phyloP scores from a whole-genome alignment of 2,329 filamentous ascomycete genomes.

The Pezizomycotina sp. region DNA sequence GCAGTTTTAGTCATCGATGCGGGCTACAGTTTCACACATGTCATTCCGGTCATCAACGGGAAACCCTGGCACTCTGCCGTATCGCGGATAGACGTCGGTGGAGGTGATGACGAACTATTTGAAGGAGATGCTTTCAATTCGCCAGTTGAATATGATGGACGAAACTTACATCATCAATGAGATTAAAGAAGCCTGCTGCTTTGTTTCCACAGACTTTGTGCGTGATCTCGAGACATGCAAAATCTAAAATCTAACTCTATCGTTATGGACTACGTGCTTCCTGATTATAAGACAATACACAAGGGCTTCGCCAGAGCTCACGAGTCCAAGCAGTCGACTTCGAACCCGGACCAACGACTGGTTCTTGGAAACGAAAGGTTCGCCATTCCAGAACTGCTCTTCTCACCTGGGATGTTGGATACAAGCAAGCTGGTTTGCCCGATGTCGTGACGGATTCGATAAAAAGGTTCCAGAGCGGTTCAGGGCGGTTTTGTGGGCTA shows the following conservation, averaged over 20 bases:
- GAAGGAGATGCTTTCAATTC: constrained; percentile 71
- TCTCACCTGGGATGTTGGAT: constrained; percentile 74
- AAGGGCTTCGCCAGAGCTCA: constrained; percentile 41
- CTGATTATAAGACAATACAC: constrained; percentile 49
- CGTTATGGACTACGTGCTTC: constrained; percentile 62
- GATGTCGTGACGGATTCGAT: constrained; percentile 71
- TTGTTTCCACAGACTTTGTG: constrained; percentile 60
- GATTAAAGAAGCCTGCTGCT: constrained; percentile 83
- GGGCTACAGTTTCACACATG: constrained; percentile 81
- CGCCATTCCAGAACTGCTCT: constrained; percentile 72
- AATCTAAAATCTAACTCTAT: constrained; percentile 36
- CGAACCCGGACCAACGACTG: constrained; percentile 52
- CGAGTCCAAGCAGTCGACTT: constrained; percentile 32
- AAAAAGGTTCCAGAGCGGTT: constrained; percentile 60
- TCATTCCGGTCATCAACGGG: constrained; percentile 71
- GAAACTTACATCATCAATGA: constrained; percentile 88
- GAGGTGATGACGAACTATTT: constrained; percentile 87
- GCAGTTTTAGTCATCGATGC: constrained; percentile 78
- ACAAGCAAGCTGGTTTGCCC: constrained; percentile 65
- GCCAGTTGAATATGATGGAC: constrained; percentile 90
- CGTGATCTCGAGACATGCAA: constrained; percentile 57
- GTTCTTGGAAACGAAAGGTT: constrained; percentile 88
- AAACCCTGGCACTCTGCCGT: constrained; percentile 65
- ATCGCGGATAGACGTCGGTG: constrained; percentile 74
- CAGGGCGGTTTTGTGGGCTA: constrained; percentile 69